These are phyloP conservation scores for California macrophylla DNA, from an alignment of 441 rosid species.

Conservation along the genomic window DNA sequence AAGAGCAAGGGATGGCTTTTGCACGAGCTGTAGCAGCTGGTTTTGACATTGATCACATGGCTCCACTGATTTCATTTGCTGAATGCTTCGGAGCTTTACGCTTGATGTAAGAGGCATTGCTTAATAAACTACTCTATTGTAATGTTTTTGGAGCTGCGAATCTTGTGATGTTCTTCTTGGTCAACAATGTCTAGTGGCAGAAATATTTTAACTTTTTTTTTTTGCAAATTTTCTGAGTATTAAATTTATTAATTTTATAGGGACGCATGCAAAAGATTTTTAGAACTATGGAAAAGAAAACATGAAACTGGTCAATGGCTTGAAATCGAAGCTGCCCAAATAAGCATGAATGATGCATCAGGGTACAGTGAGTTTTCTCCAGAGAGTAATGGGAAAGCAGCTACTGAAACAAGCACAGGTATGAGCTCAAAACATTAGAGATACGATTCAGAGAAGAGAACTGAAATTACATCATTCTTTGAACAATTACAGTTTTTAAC, in stretches of 20 bases:
- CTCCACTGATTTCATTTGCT: constrained; percentile 62
- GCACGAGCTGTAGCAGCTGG: constrained; percentile 98
- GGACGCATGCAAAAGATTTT: constrained; percentile 75
- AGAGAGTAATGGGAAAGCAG: constrained; percentile 45
- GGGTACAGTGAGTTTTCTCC: constrained; percentile 41
- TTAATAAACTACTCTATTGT: neutral
- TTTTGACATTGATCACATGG: constrained; percentile 68
- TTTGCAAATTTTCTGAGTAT: constrained; percentile 12
- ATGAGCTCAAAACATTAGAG: constrained; percentile 13
- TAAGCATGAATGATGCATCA: constrained; percentile 44
- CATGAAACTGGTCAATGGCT: constrained; percentile 92
- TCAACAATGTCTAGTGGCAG: neutral
- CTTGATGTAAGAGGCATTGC: constrained; percentile 46
- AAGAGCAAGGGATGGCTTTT: constrained; percentile 99
- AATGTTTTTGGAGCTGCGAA: neutral
- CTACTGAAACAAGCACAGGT: constrained; percentile 30
- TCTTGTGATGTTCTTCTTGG: neutral
- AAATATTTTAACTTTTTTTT: neutral
- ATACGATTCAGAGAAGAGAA: neutral
- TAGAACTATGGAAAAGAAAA: constrained; percentile 82
- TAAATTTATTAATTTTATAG: constrained; percentile 35
- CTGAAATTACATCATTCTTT: neutral
- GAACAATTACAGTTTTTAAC: neutral
- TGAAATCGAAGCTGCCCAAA: constrained; percentile 74
- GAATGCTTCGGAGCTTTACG: constrained; percentile 88